Conservation (phyloP, 495 filamentous ascomycete genomes). For the Penicillium coffeae region DNA sequence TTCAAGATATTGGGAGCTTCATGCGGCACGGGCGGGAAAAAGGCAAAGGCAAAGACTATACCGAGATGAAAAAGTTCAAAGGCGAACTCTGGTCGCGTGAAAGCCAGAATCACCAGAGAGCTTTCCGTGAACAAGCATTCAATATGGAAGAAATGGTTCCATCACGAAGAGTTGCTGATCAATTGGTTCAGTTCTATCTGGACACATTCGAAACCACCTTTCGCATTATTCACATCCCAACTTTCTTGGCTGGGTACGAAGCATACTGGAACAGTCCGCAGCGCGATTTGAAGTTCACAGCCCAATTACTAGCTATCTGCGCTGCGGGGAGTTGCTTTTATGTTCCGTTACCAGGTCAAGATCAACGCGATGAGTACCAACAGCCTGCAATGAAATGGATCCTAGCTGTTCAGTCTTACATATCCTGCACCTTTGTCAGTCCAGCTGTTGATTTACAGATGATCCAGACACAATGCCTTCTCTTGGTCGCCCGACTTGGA, state of each 20-base stretch:
- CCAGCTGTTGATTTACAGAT: constrained; percentile 46
- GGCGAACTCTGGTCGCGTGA: constrained; percentile 31
- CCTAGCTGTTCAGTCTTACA: constrained; percentile 54
- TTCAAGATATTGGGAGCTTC: constrained; percentile 44
- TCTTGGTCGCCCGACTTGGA: constrained; percentile 50
- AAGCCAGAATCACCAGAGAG: constrained; percentile 31
- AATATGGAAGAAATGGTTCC: constrained; percentile 44
- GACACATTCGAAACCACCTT: constrained; percentile 53
- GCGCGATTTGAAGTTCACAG: constrained; percentile 30
- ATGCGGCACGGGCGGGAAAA: constrained; percentile 35
- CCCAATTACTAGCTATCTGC: constrained; percentile 52
- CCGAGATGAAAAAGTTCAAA: constrained; percentile 32
- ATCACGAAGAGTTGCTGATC: constrained; percentile 45
- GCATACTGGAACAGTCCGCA: constrained; percentile 44
- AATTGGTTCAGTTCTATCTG: constrained; percentile 52
- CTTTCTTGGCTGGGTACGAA: constrained; percentile 51
- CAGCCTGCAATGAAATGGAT: constrained; percentile 46
- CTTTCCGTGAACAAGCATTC: constrained; percentile 40
- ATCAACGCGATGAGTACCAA: constrained; percentile 21
- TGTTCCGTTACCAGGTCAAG: constrained; percentile 11
- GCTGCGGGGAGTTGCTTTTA: constrained; percentile 51
- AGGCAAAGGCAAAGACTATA: constrained; percentile 26
- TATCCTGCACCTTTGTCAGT: constrained; percentile 50
- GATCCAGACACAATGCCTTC: constrained; percentile 53
- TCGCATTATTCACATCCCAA: constrained; percentile 56